Conservation (phyloP, 805 yeast species). For the Metschnikowia koreensis region DNA sequence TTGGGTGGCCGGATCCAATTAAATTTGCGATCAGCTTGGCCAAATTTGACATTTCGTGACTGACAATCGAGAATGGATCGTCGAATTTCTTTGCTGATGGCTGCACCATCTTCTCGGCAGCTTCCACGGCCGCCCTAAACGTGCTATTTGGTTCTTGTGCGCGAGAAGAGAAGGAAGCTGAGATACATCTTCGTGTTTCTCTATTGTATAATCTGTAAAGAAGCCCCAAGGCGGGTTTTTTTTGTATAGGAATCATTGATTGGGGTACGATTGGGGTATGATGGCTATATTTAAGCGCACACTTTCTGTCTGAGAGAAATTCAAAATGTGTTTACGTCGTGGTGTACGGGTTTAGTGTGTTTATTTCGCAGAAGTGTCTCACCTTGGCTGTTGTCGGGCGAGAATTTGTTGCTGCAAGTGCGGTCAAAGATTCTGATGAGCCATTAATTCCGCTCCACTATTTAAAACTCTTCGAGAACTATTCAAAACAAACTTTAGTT, state of each 20-base stretch:
- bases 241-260: constrained; percentile 8
- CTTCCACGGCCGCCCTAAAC: constrained; percentile 56
- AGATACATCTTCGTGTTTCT: constrained; percentile 7
- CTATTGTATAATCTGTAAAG: constrained; percentile 2
- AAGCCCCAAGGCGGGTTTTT: constrained; percentile 9
- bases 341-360: background rate
- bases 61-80: constrained; percentile 89
- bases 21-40: constrained; percentile 83
- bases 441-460: too few species aligned
- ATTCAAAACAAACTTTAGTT: too few species aligned
- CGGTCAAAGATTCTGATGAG: too few species aligned
- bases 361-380: background rate
- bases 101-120: constrained; percentile 74
- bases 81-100: constrained; percentile 43
- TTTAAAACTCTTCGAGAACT: too few species aligned
- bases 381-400: too few species aligned
- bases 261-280: background rate
- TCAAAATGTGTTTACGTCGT: background rate
- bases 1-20: constrained; percentile 92
- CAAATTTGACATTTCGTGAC: constrained; percentile 86
- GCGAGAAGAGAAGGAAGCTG: background rate
- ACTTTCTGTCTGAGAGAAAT: background rate
- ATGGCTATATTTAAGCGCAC: background rate
- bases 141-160: constrained; percentile 14
- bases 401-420: too few species aligned